Base-by-base conservation (phyloP, 768 basidiomycete genomes). In the Tylopilus sp. region DNA sequence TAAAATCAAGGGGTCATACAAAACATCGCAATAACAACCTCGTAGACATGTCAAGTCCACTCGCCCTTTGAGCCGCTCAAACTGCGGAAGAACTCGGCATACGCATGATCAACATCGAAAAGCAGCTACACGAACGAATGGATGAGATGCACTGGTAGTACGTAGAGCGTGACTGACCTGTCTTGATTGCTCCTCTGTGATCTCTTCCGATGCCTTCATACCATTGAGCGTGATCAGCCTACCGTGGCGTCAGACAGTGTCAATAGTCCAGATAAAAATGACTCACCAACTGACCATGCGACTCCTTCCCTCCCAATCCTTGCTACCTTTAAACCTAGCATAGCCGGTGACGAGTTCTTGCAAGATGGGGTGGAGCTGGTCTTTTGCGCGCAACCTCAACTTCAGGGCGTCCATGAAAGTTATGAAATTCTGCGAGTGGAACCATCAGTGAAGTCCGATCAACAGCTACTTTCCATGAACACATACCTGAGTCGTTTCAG, bases 371-470 rank as follows among this genome's bases (percentile, higher is more conserved):
- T 98, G 95, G 2, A 99, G 76, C 61, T 97, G 93, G 62, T 98
- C 97, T 67, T 98, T 99, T 3, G 97, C 95, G n/a, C 93, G 82
- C 60, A 98, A 73, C 10, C 88, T 84, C 44, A 98, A 76, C 64
- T 94, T 95, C 23, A 98, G 77, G 1, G 94, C 95, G 60, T 99
- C 97, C 91, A 98, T 97, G 58, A 98, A 95, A 0, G 95, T 98
- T 58, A 99, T 98, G 56, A 98, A 99, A 67, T 85, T 88, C 93
- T 98, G 60, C 1, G 51, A n/a, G 40, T 36, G 5, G 31, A 25
- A 15, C 0, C 1, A 6, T 30, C 12, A 11, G 21, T n/a, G 35
- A 9, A 17, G 17, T 13, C 2, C 20, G n/a, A 22, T 31, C 0
- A 6, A 22, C 43, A 31, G 18, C 2, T 1, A 21, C 6, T 13